Evolutionary conservation across 192 early-diverging fungal genomes (phyloP).

Genomic region (Mortierella claussenii): DNA sequence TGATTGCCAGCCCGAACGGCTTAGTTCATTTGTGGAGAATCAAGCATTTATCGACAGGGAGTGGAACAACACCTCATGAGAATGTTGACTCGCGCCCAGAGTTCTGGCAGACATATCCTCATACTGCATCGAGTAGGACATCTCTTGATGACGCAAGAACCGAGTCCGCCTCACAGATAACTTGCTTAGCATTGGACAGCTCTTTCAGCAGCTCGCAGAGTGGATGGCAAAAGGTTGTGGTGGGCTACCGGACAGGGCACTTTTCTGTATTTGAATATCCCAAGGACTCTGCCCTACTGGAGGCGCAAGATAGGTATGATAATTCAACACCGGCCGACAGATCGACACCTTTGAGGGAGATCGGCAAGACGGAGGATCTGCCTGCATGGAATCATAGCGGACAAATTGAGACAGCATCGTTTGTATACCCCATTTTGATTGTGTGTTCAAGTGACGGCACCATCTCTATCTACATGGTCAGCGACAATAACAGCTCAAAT

Average conservation of each 20-base stretch:
- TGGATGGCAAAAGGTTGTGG: slow-evolving; percentile 39
- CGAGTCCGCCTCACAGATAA: background rate
- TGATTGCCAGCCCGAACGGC: slow-evolving; percentile 16
- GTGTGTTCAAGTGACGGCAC: slow-evolving; percentile 26
- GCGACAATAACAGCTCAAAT: background rate
- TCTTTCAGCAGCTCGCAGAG: background rate
- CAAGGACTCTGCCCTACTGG: background rate
- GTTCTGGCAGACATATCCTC: slow-evolving; percentile 36
- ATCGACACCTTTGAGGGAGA: slow-evolving; percentile 4
- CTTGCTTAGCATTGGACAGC: slow-evolving; percentile 19
- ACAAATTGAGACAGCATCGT: slow-evolving; percentile 20
- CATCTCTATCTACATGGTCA: slow-evolving; percentile 37
- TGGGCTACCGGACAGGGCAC: slow-evolving; percentile 39
- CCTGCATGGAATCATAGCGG: slow-evolving; percentile 25
- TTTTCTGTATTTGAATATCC: slow-evolving; percentile 40
- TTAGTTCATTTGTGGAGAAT: slow-evolving; percentile 46
- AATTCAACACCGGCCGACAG: background rate
- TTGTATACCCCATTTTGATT: slow-evolving; percentile 23
- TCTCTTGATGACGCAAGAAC: background rate
- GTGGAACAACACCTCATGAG: background rate
- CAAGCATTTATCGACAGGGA: background rate
- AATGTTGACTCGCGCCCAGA: background rate
- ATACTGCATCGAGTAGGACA: background rate
- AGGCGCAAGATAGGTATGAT: background rate
- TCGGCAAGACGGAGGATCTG: slow-evolving; percentile 18